Percentiles rank a stretch among this genome's conserved stretches.
phyloP scores from a whole-genome alignment of 352 stramenopile species.

The Pythium aquatile region DNA sequence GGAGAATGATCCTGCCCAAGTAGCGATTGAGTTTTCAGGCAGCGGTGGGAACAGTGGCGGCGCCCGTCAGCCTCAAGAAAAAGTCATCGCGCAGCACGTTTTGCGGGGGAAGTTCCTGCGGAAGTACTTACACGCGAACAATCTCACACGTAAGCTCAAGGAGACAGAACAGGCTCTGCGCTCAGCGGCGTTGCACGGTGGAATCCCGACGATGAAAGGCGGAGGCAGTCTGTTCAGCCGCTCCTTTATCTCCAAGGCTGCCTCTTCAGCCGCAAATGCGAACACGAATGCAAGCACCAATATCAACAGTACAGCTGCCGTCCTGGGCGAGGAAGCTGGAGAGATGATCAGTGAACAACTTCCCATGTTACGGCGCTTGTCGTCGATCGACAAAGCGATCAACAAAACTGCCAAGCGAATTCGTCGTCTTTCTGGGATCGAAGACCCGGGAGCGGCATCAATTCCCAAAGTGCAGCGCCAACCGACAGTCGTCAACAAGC shows the following conservation, averaged over 20 bases:
- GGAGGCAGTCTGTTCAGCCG: slow-evolving; percentile 20
- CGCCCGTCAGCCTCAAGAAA: slow-evolving; percentile 31
- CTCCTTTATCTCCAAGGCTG: slow-evolving; percentile 24
- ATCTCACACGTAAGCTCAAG: slow-evolving; percentile 61
- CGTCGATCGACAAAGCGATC: slow-evolving; percentile 64
- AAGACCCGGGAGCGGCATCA: slow-evolving; percentile 7
- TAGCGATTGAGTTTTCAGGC: slow-evolving; percentile 43
- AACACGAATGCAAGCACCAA: background rate
- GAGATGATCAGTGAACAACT: slow-evolving; percentile 18
- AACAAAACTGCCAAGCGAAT: slow-evolving; percentile 63
- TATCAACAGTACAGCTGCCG: slow-evolving; percentile 3
- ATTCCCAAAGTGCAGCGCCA: background rate
- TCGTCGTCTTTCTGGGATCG: slow-evolving; percentile 41
- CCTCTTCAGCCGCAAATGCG: background rate
- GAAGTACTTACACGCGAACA: slow-evolving; percentile 66
- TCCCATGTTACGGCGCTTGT: slow-evolving; percentile 39
- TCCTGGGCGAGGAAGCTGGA: slow-evolving; percentile 21
- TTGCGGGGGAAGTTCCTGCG: slow-evolving; percentile 55
- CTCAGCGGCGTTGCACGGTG: slow-evolving; percentile 30
- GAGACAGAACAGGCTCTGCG: slow-evolving; percentile 55
- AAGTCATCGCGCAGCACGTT: slow-evolving; percentile 58
- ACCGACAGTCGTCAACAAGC: background rate
- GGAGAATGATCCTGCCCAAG: slow-evolving; percentile 27
- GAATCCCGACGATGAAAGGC: slow-evolving; percentile 16
- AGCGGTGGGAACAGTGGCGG: background rate